Evolutionary conservation across 257 asterid species (phyloP).

Genomic region (Solanum piurae): DNA sequence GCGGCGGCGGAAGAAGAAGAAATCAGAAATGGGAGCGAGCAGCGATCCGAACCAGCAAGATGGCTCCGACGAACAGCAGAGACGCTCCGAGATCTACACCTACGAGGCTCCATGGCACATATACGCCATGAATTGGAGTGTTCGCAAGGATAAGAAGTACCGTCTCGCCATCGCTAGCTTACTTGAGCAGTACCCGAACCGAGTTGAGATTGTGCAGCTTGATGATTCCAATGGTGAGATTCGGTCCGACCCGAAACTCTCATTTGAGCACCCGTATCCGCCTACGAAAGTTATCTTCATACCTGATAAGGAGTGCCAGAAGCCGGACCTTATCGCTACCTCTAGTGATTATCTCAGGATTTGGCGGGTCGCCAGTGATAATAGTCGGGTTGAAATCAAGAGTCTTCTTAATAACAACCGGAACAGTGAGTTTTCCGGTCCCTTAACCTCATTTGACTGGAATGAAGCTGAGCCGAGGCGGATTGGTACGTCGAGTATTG

Average conservation of each 20-base stretch:
- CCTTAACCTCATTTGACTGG: slow-evolving; percentile 94
- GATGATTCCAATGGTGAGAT: slow-evolving; percentile 83
- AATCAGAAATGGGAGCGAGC: slow-evolving; percentile 47
- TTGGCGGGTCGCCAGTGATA: slow-evolving; percentile 56
- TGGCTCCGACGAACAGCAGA: slow-evolving; percentile 90
- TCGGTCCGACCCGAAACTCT: slow-evolving; percentile 63
- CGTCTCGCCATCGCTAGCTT: slow-evolving; percentile 85
- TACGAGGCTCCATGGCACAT: slow-evolving; percentile 98
- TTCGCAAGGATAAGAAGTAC: slow-evolving; percentile 80
- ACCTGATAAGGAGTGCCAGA: slow-evolving; percentile 90
- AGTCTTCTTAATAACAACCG: slow-evolving; percentile 59
- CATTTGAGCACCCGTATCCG: slow-evolving; percentile 94
- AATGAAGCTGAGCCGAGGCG: slow-evolving; percentile 92
- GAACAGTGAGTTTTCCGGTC: slow-evolving; percentile 86
- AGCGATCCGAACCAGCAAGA: slow-evolving; percentile 70
- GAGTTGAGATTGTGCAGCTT: slow-evolving; percentile 80
- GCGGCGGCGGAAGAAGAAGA: not conserved
- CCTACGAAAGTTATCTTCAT: slow-evolving; percentile 81
- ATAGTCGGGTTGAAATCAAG: slow-evolving; percentile 60
- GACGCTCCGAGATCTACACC: slow-evolving; percentile 96
- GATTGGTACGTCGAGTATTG: slow-evolving; percentile 90
- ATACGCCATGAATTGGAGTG: slow-evolving; percentile 94
- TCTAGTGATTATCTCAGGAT: slow-evolving; percentile 85
- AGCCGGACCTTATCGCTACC: slow-evolving; percentile 84
- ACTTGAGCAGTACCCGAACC: slow-evolving; percentile 73